Percentiles rank a stretch among this genome's conserved stretches.
Evolutionary conservation across 352 stramenopile species (phyloP).

Genomic region (Phytopythium delawarense): DNA sequence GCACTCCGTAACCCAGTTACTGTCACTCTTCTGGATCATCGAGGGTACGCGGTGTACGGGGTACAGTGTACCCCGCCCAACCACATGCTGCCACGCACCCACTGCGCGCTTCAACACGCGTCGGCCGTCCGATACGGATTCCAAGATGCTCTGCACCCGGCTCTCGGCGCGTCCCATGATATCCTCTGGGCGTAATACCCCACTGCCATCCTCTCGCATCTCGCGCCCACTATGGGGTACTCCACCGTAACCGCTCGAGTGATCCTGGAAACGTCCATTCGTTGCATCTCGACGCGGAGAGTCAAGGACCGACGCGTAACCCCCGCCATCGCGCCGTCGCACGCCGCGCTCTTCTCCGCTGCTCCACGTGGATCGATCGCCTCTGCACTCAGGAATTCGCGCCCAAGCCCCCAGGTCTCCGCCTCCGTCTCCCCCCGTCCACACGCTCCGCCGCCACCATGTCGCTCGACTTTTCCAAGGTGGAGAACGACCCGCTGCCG

Average conservation of each 20-base stretch:
- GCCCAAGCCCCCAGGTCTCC: background rate
- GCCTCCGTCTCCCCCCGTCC: too few species aligned
- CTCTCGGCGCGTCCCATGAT: background rate
- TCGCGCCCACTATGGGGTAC: background rate
- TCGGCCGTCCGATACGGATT: background rate
- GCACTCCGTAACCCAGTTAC: too few species aligned
- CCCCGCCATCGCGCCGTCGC: background rate
- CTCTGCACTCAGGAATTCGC: conserved; percentile 1
- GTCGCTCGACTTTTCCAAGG: conserved; percentile 85
- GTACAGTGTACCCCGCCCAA: background rate
- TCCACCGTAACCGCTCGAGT: background rate
- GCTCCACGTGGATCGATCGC: background rate
- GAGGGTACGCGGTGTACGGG: too few species aligned
- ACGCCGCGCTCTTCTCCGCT: background rate
- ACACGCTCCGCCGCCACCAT: too few species aligned
- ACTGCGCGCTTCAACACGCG: background rate
- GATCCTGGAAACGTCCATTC: background rate
- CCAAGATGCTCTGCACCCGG: background rate
- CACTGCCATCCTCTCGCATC: background rate
- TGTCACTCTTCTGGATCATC: too few species aligned
- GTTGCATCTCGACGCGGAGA: background rate
- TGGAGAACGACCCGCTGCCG: conserved; percentile 82
- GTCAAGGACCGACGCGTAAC: background rate
- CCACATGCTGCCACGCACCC: background rate
- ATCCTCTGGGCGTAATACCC: background rate